Evolutionary conservation across 2,329 filamentous ascomycete genomes (phyloP).

Genomic region (Epichloe glyceriae): DNA sequence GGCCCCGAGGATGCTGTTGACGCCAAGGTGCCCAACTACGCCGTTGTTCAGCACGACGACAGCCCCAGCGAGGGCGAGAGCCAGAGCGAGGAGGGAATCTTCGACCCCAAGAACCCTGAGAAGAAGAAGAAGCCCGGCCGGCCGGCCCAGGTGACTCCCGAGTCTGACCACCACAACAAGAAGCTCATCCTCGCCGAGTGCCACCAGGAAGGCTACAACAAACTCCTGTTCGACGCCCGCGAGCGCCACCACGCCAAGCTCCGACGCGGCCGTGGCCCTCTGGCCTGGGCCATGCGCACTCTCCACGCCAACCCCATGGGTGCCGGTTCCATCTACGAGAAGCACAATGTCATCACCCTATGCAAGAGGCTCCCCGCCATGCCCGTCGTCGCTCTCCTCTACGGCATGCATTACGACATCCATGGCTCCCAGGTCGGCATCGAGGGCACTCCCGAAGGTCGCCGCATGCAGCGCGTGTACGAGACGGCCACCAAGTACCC

Average conservation of each 20-base stretch:
- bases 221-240: slow-evolving; percentile 44
- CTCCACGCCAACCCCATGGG: slow-evolving; percentile 64
- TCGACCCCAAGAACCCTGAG: slow-evolving; percentile 12
- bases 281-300: slow-evolving; percentile 74
- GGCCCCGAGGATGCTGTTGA: slow-evolving; percentile 34
- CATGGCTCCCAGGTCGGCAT: slow-evolving; percentile 29
- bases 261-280: slow-evolving; percentile 46
- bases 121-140: background rate
- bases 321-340: slow-evolving; percentile 60
- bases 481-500: slow-evolving; percentile 49
- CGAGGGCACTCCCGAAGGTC: slow-evolving; percentile 11
- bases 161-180: slow-evolving; percentile 31
- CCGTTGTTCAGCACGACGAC: slow-evolving; percentile 55
- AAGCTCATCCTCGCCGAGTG: slow-evolving; percentile 34
- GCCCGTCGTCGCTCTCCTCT: slow-evolving; percentile 49
- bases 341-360: slow-evolving; percentile 52
- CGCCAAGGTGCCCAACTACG: slow-evolving; percentile 59
- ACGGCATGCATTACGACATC: slow-evolving; percentile 73
- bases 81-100: slow-evolving; percentile 13
- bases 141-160: slow-evolving; percentile 7
- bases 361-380: slow-evolving; percentile 56
- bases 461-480: slow-evolving; percentile 41
- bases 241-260: slow-evolving; percentile 51
- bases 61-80: slow-evolving; percentile 20
- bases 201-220: slow-evolving; percentile 42